Evolutionary conservation across 176 grass and related monocot genomes (phyloP).

Genomic region (Echinochloa phyllopogon): DNA sequence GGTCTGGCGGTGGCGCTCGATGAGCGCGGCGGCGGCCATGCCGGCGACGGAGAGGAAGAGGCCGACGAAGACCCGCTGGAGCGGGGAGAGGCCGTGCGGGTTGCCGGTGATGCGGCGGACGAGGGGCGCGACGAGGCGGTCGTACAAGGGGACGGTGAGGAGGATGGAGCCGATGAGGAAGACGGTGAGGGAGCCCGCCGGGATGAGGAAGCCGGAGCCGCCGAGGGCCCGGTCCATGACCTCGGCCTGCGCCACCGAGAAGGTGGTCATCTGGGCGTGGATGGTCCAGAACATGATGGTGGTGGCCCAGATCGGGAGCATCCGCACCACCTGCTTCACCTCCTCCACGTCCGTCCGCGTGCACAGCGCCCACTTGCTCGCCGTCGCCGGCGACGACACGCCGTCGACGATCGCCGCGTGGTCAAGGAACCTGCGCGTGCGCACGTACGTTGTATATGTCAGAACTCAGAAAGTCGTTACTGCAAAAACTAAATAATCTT

Average conservation of each 20-base stretch:
- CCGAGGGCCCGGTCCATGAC: slow-evolving; percentile 79
- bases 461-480: too few species aligned
- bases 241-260: slow-evolving; percentile 79
- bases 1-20: slow-evolving; percentile 62
- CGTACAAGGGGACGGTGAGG: slow-evolving; percentile 83
- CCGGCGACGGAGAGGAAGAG: slow-evolving; percentile 69
- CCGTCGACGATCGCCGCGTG: slow-evolving; percentile 54
- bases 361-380: slow-evolving; percentile 50
- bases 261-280: slow-evolving; percentile 93
- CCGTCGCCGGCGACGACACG: neutral
- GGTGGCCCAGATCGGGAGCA: slow-evolving; percentile 75
- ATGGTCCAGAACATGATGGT: slow-evolving; percentile 91
- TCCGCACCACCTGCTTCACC: slow-evolving; percentile 73
- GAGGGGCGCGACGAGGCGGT: slow-evolving; percentile 58
- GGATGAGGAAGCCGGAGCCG: slow-evolving; percentile 63
- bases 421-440: slow-evolving; percentile 62
- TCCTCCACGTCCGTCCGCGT: slow-evolving; percentile 78
- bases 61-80: slow-evolving; percentile 78
- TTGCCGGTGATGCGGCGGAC: slow-evolving; percentile 60
- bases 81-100: slow-evolving; percentile 76
- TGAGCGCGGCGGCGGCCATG: slow-evolving; percentile 66
- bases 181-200: slow-evolving; percentile 86
- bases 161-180: slow-evolving; percentile 93
- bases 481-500: too few species aligned
- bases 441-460: neutral